Conservation (phyloP, 257 asterid species). For the Salvia splendens region DNA sequence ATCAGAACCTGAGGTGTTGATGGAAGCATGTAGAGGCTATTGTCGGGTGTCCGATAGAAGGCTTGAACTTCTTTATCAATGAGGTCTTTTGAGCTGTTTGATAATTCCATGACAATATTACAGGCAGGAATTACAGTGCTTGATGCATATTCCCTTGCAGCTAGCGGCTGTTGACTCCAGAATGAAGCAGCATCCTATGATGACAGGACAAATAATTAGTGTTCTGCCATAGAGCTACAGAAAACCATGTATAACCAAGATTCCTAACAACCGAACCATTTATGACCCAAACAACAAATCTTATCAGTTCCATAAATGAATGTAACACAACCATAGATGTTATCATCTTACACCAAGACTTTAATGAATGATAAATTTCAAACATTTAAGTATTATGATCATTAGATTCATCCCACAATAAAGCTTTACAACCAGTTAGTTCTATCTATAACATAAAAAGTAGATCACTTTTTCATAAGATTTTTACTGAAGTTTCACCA, state of each 20-base stretch:
- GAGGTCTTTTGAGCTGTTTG: conserved; percentile 80
- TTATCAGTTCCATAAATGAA: conserved; percentile 9
- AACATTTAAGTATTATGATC: conserved; percentile 7
- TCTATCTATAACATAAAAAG: not conserved
- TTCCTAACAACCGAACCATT: conserved; percentile 22
- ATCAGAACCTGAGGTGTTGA: conserved; percentile 84
- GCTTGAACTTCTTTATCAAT: conserved; percentile 89
- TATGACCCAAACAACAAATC: not conserved
- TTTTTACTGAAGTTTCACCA: not conserved
- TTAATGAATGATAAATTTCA: conserved; percentile 4
- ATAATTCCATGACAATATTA: conserved; percentile 69
- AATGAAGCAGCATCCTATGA: conserved; percentile 92
- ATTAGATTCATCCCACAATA: not conserved
- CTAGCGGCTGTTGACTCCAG: conserved; percentile 97
- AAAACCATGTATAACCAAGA: conserved; percentile 16
- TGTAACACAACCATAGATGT: conserved; percentile 21
- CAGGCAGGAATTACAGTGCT: conserved; percentile 93
- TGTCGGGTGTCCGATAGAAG: conserved; percentile 87
- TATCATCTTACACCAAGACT: conserved; percentile 9
- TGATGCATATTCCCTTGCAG: conserved; percentile 88
- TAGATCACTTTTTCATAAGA: conserved; percentile 6
- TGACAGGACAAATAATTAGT: conserved; percentile 24
- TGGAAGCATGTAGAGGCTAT: conserved; percentile 94
- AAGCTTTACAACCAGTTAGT: conserved; percentile 18
- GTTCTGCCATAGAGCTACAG: conserved; percentile 2